Base-by-base conservation (phyloP, 2,329 filamentous ascomycete species). In the Fonsecaea pugnacius region DNA sequence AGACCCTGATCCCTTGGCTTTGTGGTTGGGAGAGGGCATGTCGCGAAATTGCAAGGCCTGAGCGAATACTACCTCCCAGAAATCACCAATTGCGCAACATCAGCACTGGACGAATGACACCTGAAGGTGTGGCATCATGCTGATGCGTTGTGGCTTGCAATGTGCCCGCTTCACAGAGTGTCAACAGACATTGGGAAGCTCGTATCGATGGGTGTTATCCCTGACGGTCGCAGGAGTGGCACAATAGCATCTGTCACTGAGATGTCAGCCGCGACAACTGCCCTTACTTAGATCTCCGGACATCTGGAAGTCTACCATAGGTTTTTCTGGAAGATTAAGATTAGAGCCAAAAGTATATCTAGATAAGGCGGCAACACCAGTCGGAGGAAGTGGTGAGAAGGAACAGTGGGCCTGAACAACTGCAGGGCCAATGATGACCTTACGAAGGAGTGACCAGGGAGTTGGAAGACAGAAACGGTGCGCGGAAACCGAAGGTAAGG, bases 1-100 rank as follows among this genome's bases (percentile, higher is more conserved):
- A 24, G 57, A 59, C 30, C 57, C 57, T 4, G 66, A 68, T 3
- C 30, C 54, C 27, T 58, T 40, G 10, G 58, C n/a, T 36, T 56
- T 62, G 55, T 68, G 66, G 33, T 64, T 65, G 14, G 61, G 64
- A 43, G 66, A 68, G 4, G 61, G 64, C 66, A 68, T 68, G 18
- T 27, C 55, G 48, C 33, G 38, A 12, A 50, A 24, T 33, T 48
- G 43, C 57, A n/a, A 51, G 57, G 30, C 16, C 16, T 21, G 40
- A 52, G 33, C 53, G 57, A 51, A 51, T 33, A 24, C 18, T 38
- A 38, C 40, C 57, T 36, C 32, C 43, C 57, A 27, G 33, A 48
- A 32, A 51, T 33, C 32, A 46, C 38, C 21, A 24, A 35, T 46
- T 46, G 27, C 35, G 38, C 9, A 48, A 27, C 58, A 61, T 66